A percentile compares a stretch with the other conserved stretches of the same genome.
Conservation (phyloP, 257 asterid genomes). For the Cynanchum wilfordii region DNA sequence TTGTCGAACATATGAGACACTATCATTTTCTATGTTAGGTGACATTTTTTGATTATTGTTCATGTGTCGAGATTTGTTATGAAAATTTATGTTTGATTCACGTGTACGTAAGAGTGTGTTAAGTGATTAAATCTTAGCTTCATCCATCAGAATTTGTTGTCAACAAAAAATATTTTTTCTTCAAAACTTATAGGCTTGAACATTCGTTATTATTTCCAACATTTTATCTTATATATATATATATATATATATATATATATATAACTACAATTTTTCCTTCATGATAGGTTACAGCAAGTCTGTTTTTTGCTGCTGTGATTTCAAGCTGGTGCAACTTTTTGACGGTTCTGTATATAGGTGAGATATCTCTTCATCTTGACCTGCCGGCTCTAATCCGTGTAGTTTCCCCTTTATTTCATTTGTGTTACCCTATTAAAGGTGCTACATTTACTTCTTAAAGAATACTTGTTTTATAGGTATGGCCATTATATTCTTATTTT, state of each 20-base stretch:
- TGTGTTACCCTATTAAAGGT: not conserved
- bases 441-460: not conserved
- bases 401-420: not conserved
- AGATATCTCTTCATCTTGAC: conserved; percentile 12
- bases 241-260: conserved; percentile 5
- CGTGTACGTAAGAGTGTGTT: too few relatives aligned
- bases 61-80: too few relatives aligned
- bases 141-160: too few relatives aligned
- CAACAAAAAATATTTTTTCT: too few relatives aligned
- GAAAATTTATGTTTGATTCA: too few relatives aligned
- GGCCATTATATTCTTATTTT: not conserved
- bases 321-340: conserved; percentile 93
- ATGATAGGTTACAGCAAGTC: conserved; percentile 54
- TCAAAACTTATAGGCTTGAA: not conserved
- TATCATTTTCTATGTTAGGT: not conserved
- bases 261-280: conserved; percentile 5
- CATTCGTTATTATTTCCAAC: not conserved
- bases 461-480: not conserved
- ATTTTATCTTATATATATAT: not conserved
- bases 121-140: too few relatives aligned
- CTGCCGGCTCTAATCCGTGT: not conserved
- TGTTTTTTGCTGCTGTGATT: conserved; percentile 66
- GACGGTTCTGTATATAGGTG: conserved; percentile 64
- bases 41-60: too few relatives aligned
- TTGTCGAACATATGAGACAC: not conserved